These are phyloP conservation scores for Cryptococcus sp. DNA, from an alignment of 1,284 basidiomycete species.

Conservation along the genomic window DNA sequence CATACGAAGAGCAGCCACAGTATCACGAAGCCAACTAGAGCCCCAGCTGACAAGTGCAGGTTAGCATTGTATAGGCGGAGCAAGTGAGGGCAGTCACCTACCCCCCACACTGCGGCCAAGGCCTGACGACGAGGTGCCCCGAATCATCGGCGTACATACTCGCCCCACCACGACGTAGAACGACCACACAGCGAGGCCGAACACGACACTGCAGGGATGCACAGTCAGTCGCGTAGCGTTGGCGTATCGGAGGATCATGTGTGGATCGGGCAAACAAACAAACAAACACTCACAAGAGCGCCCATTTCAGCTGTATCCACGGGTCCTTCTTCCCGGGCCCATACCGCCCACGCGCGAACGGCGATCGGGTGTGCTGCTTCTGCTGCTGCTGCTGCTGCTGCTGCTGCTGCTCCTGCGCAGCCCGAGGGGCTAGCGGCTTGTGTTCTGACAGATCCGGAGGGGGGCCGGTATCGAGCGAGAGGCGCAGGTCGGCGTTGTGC, in stretches of 20 bases:
- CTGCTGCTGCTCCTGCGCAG: not conserved
- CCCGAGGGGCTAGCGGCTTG: not conserved
- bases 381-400: not conserved
- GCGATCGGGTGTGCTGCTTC: not conserved
- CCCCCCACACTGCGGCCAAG: slow-evolving; percentile 58
- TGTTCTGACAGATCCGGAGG: not conserved
- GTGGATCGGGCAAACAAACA: no score
- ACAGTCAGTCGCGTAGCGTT: not conserved
- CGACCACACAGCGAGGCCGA: slow-evolving; percentile 36
- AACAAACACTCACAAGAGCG: slow-evolving; percentile 27
- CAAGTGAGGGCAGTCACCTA: slow-evolving; percentile 54
- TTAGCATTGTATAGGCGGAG: not conserved
- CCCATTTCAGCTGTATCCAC: slow-evolving; percentile 31
- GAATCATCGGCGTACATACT: slow-evolving; percentile 64
- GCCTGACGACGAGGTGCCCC: slow-evolving; percentile 48
- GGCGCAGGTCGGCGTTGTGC: not conserved
- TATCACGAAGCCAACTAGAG: slow-evolving; percentile 59
- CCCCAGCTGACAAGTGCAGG: slow-evolving; percentile 53
- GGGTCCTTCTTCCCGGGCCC: slow-evolving; percentile 22
- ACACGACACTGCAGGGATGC: slow-evolving; percentile 27
- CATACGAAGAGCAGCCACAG: slow-evolving; percentile 67
- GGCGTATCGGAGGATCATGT: not conserved
- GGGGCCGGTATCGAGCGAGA: not conserved
- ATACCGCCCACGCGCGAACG: not conserved
- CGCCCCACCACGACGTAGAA: slow-evolving; percentile 69